Evolutionary conservation across 768 basidiomycete species (phyloP).

Genomic region (Suillus occidentalis): DNA sequence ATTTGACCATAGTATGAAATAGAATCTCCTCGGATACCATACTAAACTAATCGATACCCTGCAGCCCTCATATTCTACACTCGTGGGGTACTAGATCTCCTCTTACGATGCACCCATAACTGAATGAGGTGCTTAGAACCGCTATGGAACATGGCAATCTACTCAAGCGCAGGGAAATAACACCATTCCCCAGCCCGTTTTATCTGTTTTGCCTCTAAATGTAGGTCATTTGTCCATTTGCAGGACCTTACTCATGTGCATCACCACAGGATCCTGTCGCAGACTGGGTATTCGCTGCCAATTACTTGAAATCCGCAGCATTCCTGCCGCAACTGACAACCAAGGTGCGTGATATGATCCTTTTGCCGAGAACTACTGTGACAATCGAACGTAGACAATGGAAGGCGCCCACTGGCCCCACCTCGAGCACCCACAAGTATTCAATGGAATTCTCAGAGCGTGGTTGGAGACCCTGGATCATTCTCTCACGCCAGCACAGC

Average conservation of each 20-base stretch:
- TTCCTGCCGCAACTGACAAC: slow-evolving; percentile 37
- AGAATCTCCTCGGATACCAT: background rate
- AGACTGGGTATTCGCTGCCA: slow-evolving; percentile 38
- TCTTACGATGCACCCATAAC: background rate
- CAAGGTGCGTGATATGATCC: slow-evolving; percentile 26
- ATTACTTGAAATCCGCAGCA: slow-evolving; percentile 24
- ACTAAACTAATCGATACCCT: background rate
- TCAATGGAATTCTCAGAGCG: slow-evolving; percentile 50
- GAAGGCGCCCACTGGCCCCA: slow-evolving; percentile 68
- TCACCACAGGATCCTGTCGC: slow-evolving; percentile 42
- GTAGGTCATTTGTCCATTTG: slow-evolving; percentile 22
- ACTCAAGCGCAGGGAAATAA: slow-evolving; percentile 42
- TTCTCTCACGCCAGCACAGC: background rate
- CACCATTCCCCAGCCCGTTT: slow-evolving; percentile 41
- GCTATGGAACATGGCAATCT: slow-evolving; percentile 36
- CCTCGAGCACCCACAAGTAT: slow-evolving; percentile 52
- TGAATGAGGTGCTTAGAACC: slow-evolving; percentile 33
- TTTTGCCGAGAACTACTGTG: slow-evolving; percentile 38
- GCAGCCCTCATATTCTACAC: slow-evolving; percentile 70
- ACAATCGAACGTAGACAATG: slow-evolving; percentile 39
- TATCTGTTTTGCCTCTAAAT: slow-evolving; percentile 40
- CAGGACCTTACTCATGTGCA: background rate
- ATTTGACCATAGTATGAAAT: slow-evolving; percentile 56
- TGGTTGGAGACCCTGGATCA: slow-evolving; percentile 43
- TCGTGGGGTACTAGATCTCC: slow-evolving; percentile 37